Conservation (phyloP, 73 alveolate genomes). For the Breviolum minutum region DNA sequence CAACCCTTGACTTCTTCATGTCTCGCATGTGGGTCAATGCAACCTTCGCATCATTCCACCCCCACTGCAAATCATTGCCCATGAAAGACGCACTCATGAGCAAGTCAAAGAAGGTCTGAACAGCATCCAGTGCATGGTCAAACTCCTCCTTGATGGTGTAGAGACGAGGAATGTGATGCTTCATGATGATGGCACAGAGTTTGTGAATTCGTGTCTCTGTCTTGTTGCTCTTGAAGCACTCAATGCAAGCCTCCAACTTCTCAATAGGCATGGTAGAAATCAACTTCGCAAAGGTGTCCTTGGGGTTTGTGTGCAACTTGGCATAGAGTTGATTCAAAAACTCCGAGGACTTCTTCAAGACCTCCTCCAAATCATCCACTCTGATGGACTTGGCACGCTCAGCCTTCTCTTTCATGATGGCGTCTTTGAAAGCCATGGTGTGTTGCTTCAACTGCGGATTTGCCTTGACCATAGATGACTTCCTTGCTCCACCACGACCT, state of each 20-base stretch:
- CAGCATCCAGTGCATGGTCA: background rate
- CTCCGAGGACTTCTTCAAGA: background rate
- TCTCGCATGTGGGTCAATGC: background rate
- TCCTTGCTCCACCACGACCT: too few relatives aligned
- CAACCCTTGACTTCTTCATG: background rate
- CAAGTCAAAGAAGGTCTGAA: slow-evolving; percentile 3
- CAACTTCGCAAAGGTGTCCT: slow-evolving; percentile 8
- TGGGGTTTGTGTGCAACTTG: background rate
- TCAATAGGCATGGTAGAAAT: background rate
- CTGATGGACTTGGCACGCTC: background rate
- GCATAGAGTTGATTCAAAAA: background rate
- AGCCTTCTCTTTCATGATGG: background rate
- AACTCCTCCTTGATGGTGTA: background rate
- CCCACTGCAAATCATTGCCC: background rate
- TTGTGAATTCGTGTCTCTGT: background rate
- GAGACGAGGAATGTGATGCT: slow-evolving; percentile 5
- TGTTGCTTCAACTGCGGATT: slow-evolving; percentile 23
- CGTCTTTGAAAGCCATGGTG: background rate
- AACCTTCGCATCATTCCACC: background rate
- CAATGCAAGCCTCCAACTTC: background rate
- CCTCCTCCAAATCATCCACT: background rate
- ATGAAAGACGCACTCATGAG: background rate
- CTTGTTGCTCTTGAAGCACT: background rate
- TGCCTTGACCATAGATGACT: too few relatives aligned
- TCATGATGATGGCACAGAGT: slow-evolving; percentile 3